Evolutionary conservation across 345 rosid species (phyloP), one percentile per base, ranked within the genome.

Genomic region (Pugionium dolabratum): DNA sequence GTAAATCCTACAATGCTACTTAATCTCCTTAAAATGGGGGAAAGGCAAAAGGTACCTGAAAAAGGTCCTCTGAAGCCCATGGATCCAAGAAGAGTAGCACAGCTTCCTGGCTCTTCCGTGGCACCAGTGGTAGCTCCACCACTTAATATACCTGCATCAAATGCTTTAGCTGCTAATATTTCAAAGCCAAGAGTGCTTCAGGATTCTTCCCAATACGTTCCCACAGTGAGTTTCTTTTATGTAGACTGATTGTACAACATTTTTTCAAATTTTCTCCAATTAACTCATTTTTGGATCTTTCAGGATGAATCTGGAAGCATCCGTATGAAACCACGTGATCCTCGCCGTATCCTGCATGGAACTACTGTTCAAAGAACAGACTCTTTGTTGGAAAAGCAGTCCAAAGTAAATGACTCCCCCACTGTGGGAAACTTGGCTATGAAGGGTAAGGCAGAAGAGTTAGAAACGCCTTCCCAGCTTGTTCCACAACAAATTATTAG

Each of bases 291-390:
- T 40, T 62, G 42, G 40, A 47, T 42, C 59, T 30, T 63, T 60
- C 81, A 90, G 97, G 95, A 87, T 50, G 91, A 90, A 44, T 31
- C 78, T 37, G 86, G 79, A 65, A 87, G 83, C 78, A 79, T 87
- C 54, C 85, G 93, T 55, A 91, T 94, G 99, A 94, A 94, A 78
- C 88, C 96, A 51, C 93, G 99, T 59, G 99, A 94, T 67, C 99
- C 99, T 71, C 95, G 99, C 18, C 97, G 99, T 49, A 59, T 83
- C 40, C 87, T 75, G 50, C 97, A 87, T 67, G 85, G 81, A 36
- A 79, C 76, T 68, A 11, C 75, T 36, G 80, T 84, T 75, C 92
- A 81, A 69, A 86, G 79, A 75, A 61, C 73, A 39, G 84, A 80
- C 50, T 79, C 78, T 76, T 32, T 48, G 45, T 78, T 72, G 54